These are phyloP conservation scores for Pseudopithomyces maydicus DNA, from an alignment of 2,329 filamentous ascomycete species.

Conservation along the genomic window DNA sequence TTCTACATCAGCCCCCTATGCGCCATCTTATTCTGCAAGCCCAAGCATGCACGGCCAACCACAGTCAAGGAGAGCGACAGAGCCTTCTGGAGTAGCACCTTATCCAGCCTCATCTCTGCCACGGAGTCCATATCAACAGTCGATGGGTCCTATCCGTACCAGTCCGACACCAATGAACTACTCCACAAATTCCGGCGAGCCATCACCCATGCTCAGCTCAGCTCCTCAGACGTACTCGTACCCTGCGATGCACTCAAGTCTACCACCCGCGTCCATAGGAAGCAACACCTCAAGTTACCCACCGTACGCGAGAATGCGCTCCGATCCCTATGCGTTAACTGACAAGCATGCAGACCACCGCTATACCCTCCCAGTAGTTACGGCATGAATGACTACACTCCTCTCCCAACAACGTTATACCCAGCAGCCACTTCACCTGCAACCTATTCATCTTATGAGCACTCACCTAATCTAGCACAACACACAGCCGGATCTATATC, in stretches of 20 bases:
- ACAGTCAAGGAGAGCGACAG: conserved; percentile 33
- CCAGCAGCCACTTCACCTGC: conserved; percentile 39
- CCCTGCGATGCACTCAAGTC: conserved; percentile 34
- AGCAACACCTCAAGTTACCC: conserved; percentile 38
- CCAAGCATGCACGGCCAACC: conserved; percentile 29
- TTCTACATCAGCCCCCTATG: conserved; percentile 33
- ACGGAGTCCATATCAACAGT: conserved; percentile 40
- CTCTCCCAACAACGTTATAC: conserved; percentile 43
- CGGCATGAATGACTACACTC: conserved; percentile 38
- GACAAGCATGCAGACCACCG: conserved; percentile 27
- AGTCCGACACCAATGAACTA: conserved; percentile 32
- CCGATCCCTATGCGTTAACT: conserved; percentile 5
- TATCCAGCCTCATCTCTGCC: conserved; percentile 37
- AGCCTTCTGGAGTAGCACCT: conserved; percentile 34
- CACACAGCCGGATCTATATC: conserved; percentile 23
- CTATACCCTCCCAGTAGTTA: conserved; percentile 43
- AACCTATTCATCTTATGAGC: conserved; percentile 39
- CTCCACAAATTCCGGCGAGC: conserved; percentile 22
- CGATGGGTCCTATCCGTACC: conserved; percentile 33
- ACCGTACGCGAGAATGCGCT: conserved; percentile 26
- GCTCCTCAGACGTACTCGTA: conserved; percentile 37
- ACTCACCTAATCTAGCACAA: conserved; percentile 26
- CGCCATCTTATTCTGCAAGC: conserved; percentile 34
- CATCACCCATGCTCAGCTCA: conserved; percentile 28
- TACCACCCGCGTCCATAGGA: conserved; percentile 34